Percentiles rank a stretch among this genome's conserved stretches.
Evolutionary conservation across 1,284 basidiomycete species (phyloP).

Genomic region (Xerocomus amazonicus): DNA sequence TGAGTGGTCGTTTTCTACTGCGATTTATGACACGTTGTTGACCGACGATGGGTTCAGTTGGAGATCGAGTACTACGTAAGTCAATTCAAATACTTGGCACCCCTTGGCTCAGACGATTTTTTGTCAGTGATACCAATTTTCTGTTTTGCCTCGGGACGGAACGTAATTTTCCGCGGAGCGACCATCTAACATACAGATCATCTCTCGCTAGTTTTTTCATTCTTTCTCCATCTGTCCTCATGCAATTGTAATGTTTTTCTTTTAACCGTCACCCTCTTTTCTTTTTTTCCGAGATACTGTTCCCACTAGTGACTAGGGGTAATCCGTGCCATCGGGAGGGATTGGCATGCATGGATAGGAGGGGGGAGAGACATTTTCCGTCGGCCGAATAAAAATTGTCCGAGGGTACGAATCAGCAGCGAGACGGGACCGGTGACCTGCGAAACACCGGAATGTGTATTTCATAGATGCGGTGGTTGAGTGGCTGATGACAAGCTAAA

Average conservation of each 20-base stretch:
- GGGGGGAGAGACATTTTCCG: background rate
- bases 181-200: constrained; percentile 13
- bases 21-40: background rate
- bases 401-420: background rate
- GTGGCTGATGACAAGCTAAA: background rate
- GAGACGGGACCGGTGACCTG: background rate
- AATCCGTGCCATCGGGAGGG: background rate
- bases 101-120: background rate
- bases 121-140: constrained; percentile 21
- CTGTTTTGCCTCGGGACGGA: constrained; percentile 1
- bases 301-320: background rate
- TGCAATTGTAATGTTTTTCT: too few species aligned
- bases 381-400: background rate
- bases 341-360: background rate
- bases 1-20: constrained; percentile 41
- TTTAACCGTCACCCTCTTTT: background rate
- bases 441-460: background rate
- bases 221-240: constrained; percentile 5
- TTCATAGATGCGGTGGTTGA: background rate
- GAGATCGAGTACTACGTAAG: constrained; percentile 77
- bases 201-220: constrained; percentile 8
- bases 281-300: background rate
- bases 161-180: constrained; percentile 8
- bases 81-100: background rate
- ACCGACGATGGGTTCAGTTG: constrained; percentile 41